These are phyloP conservation scores for Trypanosoma caninum DNA, from an alignment of 208 protist genomes.

Conservation along the genomic window DNA sequence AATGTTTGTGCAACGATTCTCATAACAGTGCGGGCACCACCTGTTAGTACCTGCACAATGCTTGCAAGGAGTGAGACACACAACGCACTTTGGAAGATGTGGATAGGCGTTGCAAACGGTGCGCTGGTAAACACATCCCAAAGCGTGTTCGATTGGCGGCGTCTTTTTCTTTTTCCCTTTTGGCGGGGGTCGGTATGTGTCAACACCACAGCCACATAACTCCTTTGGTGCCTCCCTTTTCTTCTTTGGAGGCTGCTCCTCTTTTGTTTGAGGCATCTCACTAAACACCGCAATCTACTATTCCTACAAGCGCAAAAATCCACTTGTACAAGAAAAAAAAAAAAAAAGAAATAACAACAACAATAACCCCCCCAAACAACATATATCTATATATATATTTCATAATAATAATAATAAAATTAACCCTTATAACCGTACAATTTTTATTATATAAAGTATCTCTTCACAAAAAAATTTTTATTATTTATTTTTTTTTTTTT, in stretches of 20 bases:
- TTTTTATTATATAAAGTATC: too few relatives aligned
- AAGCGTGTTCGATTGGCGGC: conserved; percentile 48
- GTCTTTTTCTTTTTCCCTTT: conserved; percentile 80
- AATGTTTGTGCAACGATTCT: conserved; percentile 64
- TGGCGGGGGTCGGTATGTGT: conserved; percentile 77
- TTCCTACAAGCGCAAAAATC: background rate
- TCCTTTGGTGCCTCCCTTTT: conserved; percentile 72
- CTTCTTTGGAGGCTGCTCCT: conserved; percentile 33
- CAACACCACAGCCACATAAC: conserved; percentile 76
- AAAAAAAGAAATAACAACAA: background rate
- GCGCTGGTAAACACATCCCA: conserved; percentile 75
- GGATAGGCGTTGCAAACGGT: conserved; percentile 82
- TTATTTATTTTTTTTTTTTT: background rate
- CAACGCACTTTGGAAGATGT: conserved; percentile 63
- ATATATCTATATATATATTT: too few relatives aligned
- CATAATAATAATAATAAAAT: too few relatives aligned
- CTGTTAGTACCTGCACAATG: conserved; percentile 69
- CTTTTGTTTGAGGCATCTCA: conserved; percentile 40
- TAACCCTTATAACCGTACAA: too few relatives aligned
- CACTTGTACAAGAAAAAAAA: background rate
- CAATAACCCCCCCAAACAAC: too few relatives aligned
- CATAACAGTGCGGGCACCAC: conserved; percentile 88
- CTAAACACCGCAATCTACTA: background rate
- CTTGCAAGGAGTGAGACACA: conserved; percentile 69
- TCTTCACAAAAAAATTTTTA: too few relatives aligned